These are phyloP conservation scores for Globisporangium recalcitrans DNA, from an alignment of 352 stramenopile species.

Conservation along the genomic window DNA sequence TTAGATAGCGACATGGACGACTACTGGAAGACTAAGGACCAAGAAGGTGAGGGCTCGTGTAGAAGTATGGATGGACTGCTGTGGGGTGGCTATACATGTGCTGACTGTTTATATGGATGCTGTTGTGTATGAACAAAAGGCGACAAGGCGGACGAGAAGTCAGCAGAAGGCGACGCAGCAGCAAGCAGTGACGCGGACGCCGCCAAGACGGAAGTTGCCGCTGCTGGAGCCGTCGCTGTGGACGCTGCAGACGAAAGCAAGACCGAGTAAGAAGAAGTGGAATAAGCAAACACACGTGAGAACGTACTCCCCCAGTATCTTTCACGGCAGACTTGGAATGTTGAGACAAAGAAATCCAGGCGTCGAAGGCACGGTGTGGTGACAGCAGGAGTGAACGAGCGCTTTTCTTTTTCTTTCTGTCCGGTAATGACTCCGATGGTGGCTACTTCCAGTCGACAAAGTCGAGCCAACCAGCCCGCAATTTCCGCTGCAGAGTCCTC, in stretches of 20 bases:
- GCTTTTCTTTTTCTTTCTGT: no score
- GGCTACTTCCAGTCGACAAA: no score
- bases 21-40: slow-evolving; percentile 85
- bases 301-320: not conserved
- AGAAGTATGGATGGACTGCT: not conserved
- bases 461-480: no score
- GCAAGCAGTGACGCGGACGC: not conserved
- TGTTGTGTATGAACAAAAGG: not conserved
- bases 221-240: not conserved
- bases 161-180: not conserved
- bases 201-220: not conserved
- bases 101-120: not conserved
- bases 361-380: no score
- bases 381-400: no score
- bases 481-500: no score
- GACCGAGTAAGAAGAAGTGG: slow-evolving; percentile 4
- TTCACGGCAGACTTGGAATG: not conserved
- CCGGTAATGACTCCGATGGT: no score
- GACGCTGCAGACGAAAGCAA: slow-evolving; percentile 5
- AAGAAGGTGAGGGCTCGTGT: slow-evolving; percentile 22
- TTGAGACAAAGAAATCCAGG: no score
- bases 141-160: slow-evolving; percentile 7
- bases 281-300: not conserved
- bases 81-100: not conserved
- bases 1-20: slow-evolving; percentile 83